Base-by-base conservation (phyloP, 1,284 basidiomycete genomes). In the Sporisorium graminicola region DNA sequence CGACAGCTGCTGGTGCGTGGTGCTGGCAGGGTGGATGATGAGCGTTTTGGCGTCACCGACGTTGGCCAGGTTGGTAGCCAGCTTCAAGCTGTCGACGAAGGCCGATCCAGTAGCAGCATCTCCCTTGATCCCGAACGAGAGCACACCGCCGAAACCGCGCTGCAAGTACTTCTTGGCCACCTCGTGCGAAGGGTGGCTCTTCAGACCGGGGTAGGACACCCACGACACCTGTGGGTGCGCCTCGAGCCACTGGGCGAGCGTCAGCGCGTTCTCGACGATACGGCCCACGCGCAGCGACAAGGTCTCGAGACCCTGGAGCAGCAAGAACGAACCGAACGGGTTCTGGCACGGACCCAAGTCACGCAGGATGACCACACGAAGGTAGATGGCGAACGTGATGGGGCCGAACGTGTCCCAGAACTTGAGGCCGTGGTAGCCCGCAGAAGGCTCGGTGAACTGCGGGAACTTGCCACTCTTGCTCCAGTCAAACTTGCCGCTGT, bases 401-500 rank as follows among this genome's bases (percentile, higher is more conserved):
- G 89, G 73, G 37, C 93, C 93, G 77, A 95, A 94, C 0, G 91
- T 90, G 75, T 95, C 85, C 71, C 77, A 80, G 76, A 83, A 86
- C 65, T 81, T 79, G 35, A 86, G 69, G 47, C 93, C 94, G 82
- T 95, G 93, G 86, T 95, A 95, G 4, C 93, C 92, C 80, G 93
- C 92, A 5, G 91, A 88, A 0, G 93, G 93, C 80, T 91, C 89
- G 9, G 92, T 94, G 87, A 95, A 93, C 18, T 90, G 90, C 1
- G 93, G 92, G 89, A 94, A 95, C 80, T 90, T 90, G 52, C 91
- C 91, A 9, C 91, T 92, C 59, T 87, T 88, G 14, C 89, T 87
- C 94, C 94, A 96, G 88, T 95, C 90, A 81, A 95, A 95, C 79
- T 84, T 94, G 59, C 93, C 93, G 26, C 90, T 89, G 85, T 94